Percentiles rank a stretch among this genome's conserved stretches.
Evolutionary conservation across 164 flowering plant genomes (phyloP).

Genomic region (Cinnamomum chago): DNA sequence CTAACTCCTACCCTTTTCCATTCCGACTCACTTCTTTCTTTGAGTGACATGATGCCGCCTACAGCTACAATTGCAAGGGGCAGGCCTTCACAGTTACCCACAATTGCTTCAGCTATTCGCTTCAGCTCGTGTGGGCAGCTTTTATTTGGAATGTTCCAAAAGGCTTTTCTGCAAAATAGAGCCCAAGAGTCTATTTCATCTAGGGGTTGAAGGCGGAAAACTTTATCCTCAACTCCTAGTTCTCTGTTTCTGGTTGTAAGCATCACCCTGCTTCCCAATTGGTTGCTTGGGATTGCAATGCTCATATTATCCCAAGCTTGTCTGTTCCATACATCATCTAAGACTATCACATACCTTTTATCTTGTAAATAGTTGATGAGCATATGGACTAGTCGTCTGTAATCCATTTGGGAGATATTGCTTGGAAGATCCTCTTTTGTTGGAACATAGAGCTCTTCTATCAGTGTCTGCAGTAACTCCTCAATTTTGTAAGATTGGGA

Average conservation of each 20-base stretch:
- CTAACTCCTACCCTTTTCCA: slow-evolving; percentile 9
- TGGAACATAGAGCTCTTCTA: background rate
- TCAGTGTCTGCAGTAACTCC: background rate
- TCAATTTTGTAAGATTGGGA: slow-evolving; percentile 15
- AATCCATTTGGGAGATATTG: too few species aligned
- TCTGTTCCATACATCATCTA: slow-evolving; percentile 42
- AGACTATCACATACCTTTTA: slow-evolving; percentile 27
- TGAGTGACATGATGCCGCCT: slow-evolving; percentile 9
- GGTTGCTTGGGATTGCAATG: background rate
- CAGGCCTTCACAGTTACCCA: slow-evolving; percentile 21
- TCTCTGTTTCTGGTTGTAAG: slow-evolving; percentile 32
- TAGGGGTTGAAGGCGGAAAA: background rate
- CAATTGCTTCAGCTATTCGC: slow-evolving; percentile 2
- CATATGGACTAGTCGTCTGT: background rate
- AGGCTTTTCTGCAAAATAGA: slow-evolving; percentile 5
- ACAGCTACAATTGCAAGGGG: slow-evolving; percentile 23
- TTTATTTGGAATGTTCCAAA: background rate
- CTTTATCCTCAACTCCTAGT: slow-evolving; percentile 13
- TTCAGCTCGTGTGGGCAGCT: background rate
- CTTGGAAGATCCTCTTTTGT: background rate
- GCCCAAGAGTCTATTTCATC: slow-evolving; percentile 1
- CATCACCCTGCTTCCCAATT: slow-evolving; percentile 27
- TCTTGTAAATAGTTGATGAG: background rate
- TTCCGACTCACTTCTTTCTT: background rate
- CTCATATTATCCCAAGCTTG: background rate